Conservation (phyloP, 2,329 filamentous ascomycete species). For the Thelonectria rubi region DNA sequence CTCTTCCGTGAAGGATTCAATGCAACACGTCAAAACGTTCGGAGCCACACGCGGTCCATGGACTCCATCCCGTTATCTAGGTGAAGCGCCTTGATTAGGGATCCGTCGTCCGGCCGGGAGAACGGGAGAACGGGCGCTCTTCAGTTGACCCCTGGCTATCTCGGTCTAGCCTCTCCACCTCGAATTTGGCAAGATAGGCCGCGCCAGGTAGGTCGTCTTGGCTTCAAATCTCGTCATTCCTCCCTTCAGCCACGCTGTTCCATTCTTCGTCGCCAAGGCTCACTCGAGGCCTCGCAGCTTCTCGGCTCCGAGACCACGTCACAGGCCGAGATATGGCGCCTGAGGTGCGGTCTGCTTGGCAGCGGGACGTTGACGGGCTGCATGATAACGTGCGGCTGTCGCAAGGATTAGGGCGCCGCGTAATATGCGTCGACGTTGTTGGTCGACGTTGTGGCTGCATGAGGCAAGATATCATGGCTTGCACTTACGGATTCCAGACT, state of each 20-base stretch:
- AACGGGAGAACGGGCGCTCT: background rate
- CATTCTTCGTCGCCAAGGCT: background rate
- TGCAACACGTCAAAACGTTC: background rate
- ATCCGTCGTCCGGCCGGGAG: background rate
- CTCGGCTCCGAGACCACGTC: background rate
- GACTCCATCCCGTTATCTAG: background rate
- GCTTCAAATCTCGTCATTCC: background rate
- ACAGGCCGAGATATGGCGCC: background rate
- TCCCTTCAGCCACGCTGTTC: background rate
- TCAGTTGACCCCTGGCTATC: background rate
- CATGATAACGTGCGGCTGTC: background rate
- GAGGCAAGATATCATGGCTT: background rate
- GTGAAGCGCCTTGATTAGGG: background rate
- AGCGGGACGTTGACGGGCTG: background rate
- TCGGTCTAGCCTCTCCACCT: background rate
- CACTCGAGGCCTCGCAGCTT: background rate
- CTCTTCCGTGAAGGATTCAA: background rate
- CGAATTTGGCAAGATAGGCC: background rate
- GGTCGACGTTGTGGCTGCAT: background rate
- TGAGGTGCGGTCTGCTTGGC: background rate
- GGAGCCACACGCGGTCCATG: background rate
- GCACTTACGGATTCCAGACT: background rate
- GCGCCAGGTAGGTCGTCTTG: background rate
- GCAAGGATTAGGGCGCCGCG: background rate
- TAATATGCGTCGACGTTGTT: background rate